These are phyloP conservation scores for Colletotrichum cereale DNA, from an alignment of 2,329 filamentous ascomycete genomes.

Conservation along the genomic window DNA sequence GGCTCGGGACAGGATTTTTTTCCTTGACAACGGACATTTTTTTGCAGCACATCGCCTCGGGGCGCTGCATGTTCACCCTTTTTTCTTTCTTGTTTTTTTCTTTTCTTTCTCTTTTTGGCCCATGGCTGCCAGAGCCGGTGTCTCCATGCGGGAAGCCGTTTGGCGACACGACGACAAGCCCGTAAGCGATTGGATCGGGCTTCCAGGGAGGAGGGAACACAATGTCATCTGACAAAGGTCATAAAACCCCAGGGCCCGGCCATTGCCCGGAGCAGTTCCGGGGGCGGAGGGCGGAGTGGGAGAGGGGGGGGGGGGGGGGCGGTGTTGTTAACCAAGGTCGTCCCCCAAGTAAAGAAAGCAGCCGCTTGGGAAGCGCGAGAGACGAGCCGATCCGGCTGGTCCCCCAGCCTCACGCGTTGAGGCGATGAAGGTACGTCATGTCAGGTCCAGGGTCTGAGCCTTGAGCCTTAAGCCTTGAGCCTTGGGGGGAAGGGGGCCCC, in stretches of 20 bases:
- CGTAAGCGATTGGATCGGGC: slow-evolving; percentile 32
- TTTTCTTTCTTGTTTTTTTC: background rate
- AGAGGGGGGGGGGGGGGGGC: background rate
- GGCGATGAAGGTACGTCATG: background rate
- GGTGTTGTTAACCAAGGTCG: background rate
- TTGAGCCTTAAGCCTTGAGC: background rate
- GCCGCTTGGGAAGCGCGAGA: slow-evolving; percentile 21
- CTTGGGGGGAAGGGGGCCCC: too few species aligned
- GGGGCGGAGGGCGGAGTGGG: too few species aligned
- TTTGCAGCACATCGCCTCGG: slow-evolving; percentile 31
- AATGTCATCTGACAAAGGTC: slow-evolving; percentile 37
- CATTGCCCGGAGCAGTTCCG: background rate
- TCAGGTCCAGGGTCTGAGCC: background rate
- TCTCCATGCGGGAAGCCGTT: slow-evolving; percentile 29
- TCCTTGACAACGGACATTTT: slow-evolving; percentile 33
- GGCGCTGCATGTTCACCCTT: slow-evolving; percentile 20
- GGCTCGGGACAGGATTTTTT: slow-evolving; percentile 21
- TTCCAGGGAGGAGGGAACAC: slow-evolving; percentile 27
- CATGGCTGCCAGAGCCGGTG: slow-evolving; percentile 27
- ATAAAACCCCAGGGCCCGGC: background rate
- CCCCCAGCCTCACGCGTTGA: slow-evolving; percentile 11
- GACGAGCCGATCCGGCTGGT: slow-evolving; percentile 35
- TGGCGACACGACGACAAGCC: slow-evolving; percentile 12
- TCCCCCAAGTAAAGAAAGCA: background rate
- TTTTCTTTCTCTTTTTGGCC: background rate